phyloP scores from a whole-genome alignment of 129 eudicot species.

The Centella asiatica region DNA sequence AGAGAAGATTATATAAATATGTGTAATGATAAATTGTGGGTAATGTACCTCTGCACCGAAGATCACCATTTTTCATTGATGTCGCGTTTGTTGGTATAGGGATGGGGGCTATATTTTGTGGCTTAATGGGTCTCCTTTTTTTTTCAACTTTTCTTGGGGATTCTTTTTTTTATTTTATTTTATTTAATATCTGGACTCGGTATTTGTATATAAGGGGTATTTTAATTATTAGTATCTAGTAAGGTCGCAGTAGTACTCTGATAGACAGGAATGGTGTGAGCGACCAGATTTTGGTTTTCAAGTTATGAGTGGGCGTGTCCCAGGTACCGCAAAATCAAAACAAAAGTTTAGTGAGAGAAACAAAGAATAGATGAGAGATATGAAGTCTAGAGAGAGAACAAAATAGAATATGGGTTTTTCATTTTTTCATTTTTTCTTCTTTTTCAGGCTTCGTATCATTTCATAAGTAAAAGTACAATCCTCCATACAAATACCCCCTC shows the following conservation, averaged over 20 bases:
- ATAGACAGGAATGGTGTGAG: slow-evolving; percentile 23
- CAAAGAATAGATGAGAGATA: slow-evolving; percentile 23
- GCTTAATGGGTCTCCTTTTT: not conserved
- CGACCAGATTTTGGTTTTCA: slow-evolving; percentile 28
- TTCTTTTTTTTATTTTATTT: not conserved
- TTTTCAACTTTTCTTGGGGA: not conserved
- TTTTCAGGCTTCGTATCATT: not conserved
- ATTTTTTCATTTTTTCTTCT: too few relatives aligned
- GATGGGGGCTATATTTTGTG: slow-evolving; percentile 28
- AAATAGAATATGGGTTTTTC: too few relatives aligned
- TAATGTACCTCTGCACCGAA: slow-evolving; percentile 52
- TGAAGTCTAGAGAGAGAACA: slow-evolving; percentile 27
- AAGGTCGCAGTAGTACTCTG: too few relatives aligned
- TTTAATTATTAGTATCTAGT: too few relatives aligned
- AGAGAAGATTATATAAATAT: slow-evolving; percentile 14
- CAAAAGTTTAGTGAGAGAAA: slow-evolving; percentile 2
- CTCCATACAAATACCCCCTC: too few relatives aligned
- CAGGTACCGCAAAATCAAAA: too few relatives aligned
- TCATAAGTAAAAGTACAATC: not conserved
- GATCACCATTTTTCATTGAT: slow-evolving; percentile 43
- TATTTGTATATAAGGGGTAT: not conserved
- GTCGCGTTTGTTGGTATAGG: slow-evolving; percentile 19
- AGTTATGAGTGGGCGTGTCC: slow-evolving; percentile 42
- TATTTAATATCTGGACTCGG: not conserved
- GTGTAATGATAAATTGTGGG: slow-evolving; percentile 23